A percentile compares a stretch with the other conserved stretches of the same genome.
These are phyloP conservation scores for Pyricularia sp. DNA, from an alignment of 2,329 filamentous ascomycete species.

Conservation along the genomic window DNA sequence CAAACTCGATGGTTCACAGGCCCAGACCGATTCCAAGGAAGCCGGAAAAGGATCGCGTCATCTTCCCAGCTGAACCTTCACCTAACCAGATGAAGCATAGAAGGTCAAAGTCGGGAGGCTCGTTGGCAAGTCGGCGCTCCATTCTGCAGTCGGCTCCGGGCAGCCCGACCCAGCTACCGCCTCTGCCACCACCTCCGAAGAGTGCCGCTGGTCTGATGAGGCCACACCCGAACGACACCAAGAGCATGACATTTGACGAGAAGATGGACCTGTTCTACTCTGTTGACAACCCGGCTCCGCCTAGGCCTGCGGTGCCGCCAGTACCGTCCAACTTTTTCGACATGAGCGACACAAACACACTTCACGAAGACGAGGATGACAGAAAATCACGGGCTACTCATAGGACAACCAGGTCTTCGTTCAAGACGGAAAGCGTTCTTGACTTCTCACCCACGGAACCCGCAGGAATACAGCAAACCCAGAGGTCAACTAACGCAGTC, in stretches of 20 bases:
- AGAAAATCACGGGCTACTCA: constrained; percentile 22
- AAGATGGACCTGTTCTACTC: constrained; percentile 45
- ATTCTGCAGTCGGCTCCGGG: constrained; percentile 32
- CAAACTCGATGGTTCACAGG: constrained; percentile 39
- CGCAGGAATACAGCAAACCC: background rate
- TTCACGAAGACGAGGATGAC: constrained; percentile 7
- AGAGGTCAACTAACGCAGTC: background rate
- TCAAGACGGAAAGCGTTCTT: constrained; percentile 30
- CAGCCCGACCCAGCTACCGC: constrained; percentile 40
- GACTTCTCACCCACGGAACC: constrained; percentile 7
- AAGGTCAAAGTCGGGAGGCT: constrained; percentile 40
- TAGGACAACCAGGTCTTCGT: constrained; percentile 25
- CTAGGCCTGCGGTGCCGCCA: constrained; percentile 28
- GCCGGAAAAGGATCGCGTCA: constrained; percentile 31
- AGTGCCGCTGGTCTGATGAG: constrained; percentile 22
- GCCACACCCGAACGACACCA: constrained; percentile 41
- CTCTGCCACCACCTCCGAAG: constrained; percentile 38
- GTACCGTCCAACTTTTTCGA: constrained; percentile 5
- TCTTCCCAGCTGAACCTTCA: constrained; percentile 36
- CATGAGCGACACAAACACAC: constrained; percentile 1
- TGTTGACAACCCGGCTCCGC: constrained; percentile 30
- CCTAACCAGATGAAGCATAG: constrained; percentile 27
- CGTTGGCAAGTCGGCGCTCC: constrained; percentile 33
- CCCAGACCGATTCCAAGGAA: constrained; percentile 47
- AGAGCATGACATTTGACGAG: constrained; percentile 50